These are phyloP conservation scores for Stygiomarasmius scandens DNA, from an alignment of 1,284 basidiomycete species.

Conservation along the genomic window DNA sequence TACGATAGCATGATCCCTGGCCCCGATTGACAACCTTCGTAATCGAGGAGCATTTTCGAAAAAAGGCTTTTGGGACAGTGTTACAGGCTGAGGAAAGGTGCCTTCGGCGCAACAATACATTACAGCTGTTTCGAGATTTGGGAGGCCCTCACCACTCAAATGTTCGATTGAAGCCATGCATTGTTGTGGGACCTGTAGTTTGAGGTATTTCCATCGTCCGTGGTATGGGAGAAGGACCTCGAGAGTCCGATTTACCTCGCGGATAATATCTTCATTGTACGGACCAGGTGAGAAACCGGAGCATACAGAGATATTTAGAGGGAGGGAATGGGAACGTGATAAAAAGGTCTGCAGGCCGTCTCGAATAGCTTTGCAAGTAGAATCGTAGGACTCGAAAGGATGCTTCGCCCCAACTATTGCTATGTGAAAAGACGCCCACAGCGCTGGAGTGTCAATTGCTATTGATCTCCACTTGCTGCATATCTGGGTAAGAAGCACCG, in stretches of 20 bases:
- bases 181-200: neutral
- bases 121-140: too few relatives aligned
- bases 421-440: conserved; percentile 4
- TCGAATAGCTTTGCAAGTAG: neutral
- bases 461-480: conserved; percentile 7
- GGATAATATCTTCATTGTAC: neutral
- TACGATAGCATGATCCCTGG: too few relatives aligned
- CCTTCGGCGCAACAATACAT: too few relatives aligned
- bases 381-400: neutral
- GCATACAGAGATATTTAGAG: conserved; percentile 2
- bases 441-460: neutral
- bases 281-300: neutral
- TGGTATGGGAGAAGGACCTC: neutral
- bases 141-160: too few relatives aligned
- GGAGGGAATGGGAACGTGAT: neutral
- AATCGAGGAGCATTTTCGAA: too few relatives aligned
- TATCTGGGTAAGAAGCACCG: conserved; percentile 1
- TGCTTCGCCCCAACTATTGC: neutral
- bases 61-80: too few relatives aligned
- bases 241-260: neutral
- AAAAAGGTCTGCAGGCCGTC: neutral
- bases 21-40: too few relatives aligned
- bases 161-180: too few relatives aligned
- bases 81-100: too few relatives aligned
- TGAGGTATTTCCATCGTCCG: conserved; percentile 9